Evolutionary conservation across 2,329 filamentous ascomycete species (phyloP), one percentile per base, ranked within the genome.

Genomic region (Neofusicoccum umdonicola): DNA sequence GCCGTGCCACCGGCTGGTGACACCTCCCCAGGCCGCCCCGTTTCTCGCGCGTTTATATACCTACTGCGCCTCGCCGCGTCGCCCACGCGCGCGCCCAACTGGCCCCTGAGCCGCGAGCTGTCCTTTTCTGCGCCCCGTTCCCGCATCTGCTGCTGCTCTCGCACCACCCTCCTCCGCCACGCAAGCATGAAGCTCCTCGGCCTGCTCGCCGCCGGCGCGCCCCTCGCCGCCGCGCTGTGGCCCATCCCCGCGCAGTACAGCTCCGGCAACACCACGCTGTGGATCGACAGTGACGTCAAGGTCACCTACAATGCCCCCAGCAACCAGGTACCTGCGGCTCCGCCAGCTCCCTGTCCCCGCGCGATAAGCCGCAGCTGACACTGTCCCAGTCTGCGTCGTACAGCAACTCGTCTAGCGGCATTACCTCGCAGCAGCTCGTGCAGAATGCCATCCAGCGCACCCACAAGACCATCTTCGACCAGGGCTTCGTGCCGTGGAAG

Each of bases 401-500:
- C 27, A 31, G 27, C 66, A 61, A 41, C 13, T 50, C 48, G 34
- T 41, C 48, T 22, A 50, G n/a, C 37, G 61, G 57, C 63, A 58
- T 57, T 37, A 52, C 47, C 27, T 54, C 63, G n/a, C 54, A 65
- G 37, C 77, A 85, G 76, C 79, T 84, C 11, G 69, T 84, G 15
- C 72, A 79, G 22, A 78, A 76, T 64, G 82, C 82, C 7, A 79
- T 84, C 37, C 69, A 78, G 22, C 84, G 89, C 52, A 83, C 89
- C 9, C 79, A 88, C 68, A 76, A 83, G 27, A 85, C 83, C 65
- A 86, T 94, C 64, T 90, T 93, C 76, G 78, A 84, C 31, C 80
- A 88, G 65, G 87, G 85, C 69, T 87, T 93, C 67, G 84, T 92
- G 15, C 91, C 92, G 0, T 95, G 91, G 91, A 92, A 89, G 78